These are phyloP conservation scores for Allomyces arbusculus DNA, from an alignment of 192 early-diverging fungal species.

Conservation along the genomic window DNA sequence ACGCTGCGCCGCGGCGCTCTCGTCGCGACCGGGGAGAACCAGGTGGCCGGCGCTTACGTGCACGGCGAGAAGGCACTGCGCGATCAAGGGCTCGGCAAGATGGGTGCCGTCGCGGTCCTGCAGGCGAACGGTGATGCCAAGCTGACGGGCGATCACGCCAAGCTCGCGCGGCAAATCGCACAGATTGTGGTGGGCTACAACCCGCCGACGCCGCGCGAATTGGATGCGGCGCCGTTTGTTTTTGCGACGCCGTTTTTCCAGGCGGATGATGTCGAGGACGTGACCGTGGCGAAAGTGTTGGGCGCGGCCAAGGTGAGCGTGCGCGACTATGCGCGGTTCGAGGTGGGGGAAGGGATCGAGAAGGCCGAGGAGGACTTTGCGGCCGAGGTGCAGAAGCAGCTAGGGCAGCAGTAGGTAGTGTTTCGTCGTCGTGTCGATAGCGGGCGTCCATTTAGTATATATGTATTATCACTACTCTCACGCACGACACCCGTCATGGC, in stretches of 20 bases:
- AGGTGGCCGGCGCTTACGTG: conserved; percentile 41
- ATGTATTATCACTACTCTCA: too few relatives aligned
- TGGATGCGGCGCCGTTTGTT: conserved; percentile 10
- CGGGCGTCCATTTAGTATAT: too few relatives aligned
- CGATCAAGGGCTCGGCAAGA: conserved; percentile 42
- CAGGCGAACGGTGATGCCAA: conserved; percentile 6
- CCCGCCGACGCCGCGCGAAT: conserved; percentile 33
- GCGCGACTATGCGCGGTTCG: conserved; percentile 50
- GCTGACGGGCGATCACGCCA: conserved; percentile 18
- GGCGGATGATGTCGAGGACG: conserved; percentile 18
- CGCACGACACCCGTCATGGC: too few relatives aligned
- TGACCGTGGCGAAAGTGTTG: conserved; percentile 19
- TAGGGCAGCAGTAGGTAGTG: background rate
- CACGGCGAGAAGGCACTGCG: conserved; percentile 30
- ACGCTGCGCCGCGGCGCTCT: conserved; percentile 45
- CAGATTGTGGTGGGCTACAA: conserved; percentile 73
- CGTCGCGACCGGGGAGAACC: conserved; percentile 12
- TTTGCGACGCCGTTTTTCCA: conserved; percentile 17
- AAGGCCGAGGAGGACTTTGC: conserved; percentile 59
- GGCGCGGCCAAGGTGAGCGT: conserved; percentile 30
- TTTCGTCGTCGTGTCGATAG: too few relatives aligned
- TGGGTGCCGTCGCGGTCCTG: conserved; percentile 59
- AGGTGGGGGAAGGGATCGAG: conserved; percentile 70
- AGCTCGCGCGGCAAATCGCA: conserved; percentile 49
- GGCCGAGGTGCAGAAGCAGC: conserved; percentile 47